Evolutionary conservation across 1,139 yeast species (phyloP), one percentile per base, ranked within the genome.

Genomic region (Eremothecium cymbalariae): DNA sequence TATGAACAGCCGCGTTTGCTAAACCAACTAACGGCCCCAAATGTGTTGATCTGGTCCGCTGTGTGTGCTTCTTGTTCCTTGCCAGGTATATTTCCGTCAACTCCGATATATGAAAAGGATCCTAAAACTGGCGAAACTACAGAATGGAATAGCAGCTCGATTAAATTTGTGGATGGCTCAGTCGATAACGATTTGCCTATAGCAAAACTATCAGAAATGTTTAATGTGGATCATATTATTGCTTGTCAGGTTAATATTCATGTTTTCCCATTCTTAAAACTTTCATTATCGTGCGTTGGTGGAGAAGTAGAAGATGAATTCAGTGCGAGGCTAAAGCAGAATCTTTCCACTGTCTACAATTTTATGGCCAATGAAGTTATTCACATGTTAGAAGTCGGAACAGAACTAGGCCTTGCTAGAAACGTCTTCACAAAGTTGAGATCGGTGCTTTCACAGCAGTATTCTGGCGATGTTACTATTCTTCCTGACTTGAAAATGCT

Each of bases 181-280:
- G 95, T 93, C 4, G 94, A 88, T 52, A 84, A 85, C 46, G 99
- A 90, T 55, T 63, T 90, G 33, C 99, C 99, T 2, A 78, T 86
- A 19, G 71, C 94, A 1, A 70, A 96, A 47, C 65, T 90, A 13
- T 82, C 94, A 31, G 98, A 90, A 57, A 83, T 90, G 88, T 93
- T 90, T 55, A 90, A 90, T 51, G 95, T 90, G 23, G 94, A 90
- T 55, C 96, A 93, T 56, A 88, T 90, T 41, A 84, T 90, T 52
- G 97, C 95, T 0, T 88, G 95, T 36, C 97, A 93, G 59, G 98
- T 90, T 1, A 85, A 93, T 50, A 95, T 97, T 0, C 98, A 90
- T 55, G 94, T 90, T 20, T 88, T 83, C 2, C 97, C 98, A 2
- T 70, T 90, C 33, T 64, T 90, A 45, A 75, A 75, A 44, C 62